Evolutionary conservation across 768 basidiomycete genomes (phyloP), one percentile per base, ranked within the genome.

Genomic region (Psilocybe cubensis): DNA sequence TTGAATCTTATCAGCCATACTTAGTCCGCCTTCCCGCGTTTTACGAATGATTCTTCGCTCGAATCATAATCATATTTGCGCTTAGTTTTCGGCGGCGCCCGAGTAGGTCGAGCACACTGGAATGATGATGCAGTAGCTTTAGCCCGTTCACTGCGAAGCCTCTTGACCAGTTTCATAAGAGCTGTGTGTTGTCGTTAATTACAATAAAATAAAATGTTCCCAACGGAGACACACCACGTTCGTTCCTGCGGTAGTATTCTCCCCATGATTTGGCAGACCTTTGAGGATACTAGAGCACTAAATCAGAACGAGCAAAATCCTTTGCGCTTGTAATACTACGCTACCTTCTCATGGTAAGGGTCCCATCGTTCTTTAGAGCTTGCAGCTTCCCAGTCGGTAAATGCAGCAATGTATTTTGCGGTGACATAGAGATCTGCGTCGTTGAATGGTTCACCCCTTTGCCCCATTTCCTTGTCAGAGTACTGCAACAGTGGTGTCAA

Each of bases 351-450:
- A 44, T 73, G 69, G 61, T 84, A 88, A 17, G 76, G 68, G 1
- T 75, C 74, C 86, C 87, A 91, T 65, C 79, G 78, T 29, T 86
- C 83, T 54, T 71, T 79, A 0, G 56, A 55, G 17, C 70, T 63
- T 59, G 75, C 66, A 23, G 68, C 69, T 23, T 75, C 67, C 76
- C 84, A 89, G 48, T 81, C 65, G 2, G 74, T 70, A 51, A 74
- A 74, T 5, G 73, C 75, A 23, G 82, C 81, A 31, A 88, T 80
- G 69, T 87, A 81, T 60, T 79, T 83, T 12, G 87, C 86, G 48
- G 84, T 74, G 45, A 81, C 75, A 58, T 85, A 81, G 54, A 82
- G 70, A 65, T 91, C 89, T n/a, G 85, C 85, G n/a, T 79, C 75
- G 23, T 79, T 83, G 59, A 84, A 86, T 3, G 79, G 59, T 35